Evolutionary conservation across 75 land plant species (phyloP).

Genomic region (Picea sitchensis): DNA sequence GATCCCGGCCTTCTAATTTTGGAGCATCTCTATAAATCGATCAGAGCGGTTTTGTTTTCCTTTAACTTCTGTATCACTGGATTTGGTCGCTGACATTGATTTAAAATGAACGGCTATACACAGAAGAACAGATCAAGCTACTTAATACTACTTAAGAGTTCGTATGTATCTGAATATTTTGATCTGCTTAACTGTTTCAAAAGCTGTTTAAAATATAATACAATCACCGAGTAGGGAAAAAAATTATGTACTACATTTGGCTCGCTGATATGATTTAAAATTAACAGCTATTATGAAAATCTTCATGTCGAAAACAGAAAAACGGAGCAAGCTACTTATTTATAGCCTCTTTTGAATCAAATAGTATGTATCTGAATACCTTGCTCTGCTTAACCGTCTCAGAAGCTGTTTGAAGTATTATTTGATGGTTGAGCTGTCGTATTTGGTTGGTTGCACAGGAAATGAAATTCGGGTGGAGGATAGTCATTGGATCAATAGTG

Average conservation of each 20-base stretch:
- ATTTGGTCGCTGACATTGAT: background rate
- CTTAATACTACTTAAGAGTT: no score
- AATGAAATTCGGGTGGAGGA: slow-evolving; percentile 60
- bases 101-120: background rate
- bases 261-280: no score
- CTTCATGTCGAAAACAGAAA: no score
- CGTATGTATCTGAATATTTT: no score
- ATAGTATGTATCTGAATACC: background rate
- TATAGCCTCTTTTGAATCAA: background rate
- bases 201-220: no score
- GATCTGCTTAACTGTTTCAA: no score
- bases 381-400: background rate
- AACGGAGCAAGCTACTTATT: no score
- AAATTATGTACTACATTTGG: no score
- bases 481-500: slow-evolving; percentile 50
- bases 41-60: background rate
- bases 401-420: background rate
- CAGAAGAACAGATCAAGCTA: background rate
- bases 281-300: no score
- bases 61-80: background rate
- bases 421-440: background rate
- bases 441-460: slow-evolving; percentile 11
- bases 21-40: background rate
- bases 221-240: no score
- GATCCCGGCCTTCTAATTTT: slow-evolving; percentile 21